These are phyloP conservation scores for Ceratorhiza oryzae-sativae DNA, from an alignment of 1,284 basidiomycete species.

Conservation along the genomic window DNA sequence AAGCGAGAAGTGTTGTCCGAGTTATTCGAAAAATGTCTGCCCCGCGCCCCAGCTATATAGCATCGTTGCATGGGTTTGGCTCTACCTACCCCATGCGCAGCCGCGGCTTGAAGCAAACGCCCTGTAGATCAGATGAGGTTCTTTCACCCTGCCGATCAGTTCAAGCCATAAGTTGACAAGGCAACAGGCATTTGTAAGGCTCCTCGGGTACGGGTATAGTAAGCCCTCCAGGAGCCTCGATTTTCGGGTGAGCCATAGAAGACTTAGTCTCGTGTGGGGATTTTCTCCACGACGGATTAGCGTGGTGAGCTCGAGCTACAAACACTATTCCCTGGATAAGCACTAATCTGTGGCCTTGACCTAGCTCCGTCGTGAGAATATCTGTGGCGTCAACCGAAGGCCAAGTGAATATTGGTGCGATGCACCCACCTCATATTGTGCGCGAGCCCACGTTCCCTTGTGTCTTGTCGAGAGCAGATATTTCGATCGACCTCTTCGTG, in stretches of 20 bases:
- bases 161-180: background rate
- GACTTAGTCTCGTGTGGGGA: background rate
- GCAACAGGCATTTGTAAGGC: background rate
- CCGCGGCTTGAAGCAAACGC: background rate
- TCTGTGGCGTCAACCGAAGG: background rate
- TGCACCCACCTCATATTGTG: background rate
- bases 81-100: background rate
- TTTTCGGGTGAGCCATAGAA: background rate
- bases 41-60: background rate
- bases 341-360: background rate
- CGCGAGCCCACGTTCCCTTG: background rate
- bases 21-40: background rate
- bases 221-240: background rate
- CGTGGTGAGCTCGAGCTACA: background rate
- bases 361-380: background rate
- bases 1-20: background rate
- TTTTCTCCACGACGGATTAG: background rate
- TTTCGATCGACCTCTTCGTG: background rate
- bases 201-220: background rate
- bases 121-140: background rate
- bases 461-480: background rate
- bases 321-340: background rate
- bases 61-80: background rate
- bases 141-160: conserved; percentile 2
- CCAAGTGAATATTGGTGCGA: background rate